A percentile compares a stretch with the other conserved stretches of the same genome.
Evolutionary conservation across 352 stramenopile genomes (phyloP).

Genomic region (Thraustochytrium striatum): DNA sequence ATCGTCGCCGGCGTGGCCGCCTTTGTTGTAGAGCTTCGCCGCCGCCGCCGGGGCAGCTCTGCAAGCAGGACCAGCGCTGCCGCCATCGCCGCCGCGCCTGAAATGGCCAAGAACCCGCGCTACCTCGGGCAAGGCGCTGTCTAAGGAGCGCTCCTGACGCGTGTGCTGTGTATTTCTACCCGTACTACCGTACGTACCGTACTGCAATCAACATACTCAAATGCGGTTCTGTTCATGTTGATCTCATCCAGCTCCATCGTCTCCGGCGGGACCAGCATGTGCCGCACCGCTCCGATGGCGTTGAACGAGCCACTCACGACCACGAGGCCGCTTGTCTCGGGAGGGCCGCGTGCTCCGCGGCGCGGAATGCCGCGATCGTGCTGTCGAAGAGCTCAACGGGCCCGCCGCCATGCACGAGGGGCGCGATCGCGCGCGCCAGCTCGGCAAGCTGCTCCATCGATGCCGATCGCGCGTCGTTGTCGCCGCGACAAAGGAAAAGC

Average conservation of each 20-base stretch:
- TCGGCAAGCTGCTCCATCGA: background rate
- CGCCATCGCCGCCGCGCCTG: background rate
- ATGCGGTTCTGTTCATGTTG: conserved; percentile 48
- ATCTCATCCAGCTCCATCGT: conserved; percentile 7
- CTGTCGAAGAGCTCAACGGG: background rate
- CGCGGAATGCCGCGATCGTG: background rate
- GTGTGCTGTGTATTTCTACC: no score
- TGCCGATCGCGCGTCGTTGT: conserved; percentile 5
- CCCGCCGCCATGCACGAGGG: background rate
- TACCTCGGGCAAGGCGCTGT: no score
- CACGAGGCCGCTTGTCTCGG: background rate
- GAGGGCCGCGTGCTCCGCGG: background rate
- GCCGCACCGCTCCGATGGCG: background rate
- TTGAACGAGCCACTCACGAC: conserved; percentile 42
- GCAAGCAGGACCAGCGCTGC: no score
- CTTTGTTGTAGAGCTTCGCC: background rate
- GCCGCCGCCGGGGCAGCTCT: background rate
- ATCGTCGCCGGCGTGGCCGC: background rate
- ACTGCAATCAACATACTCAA: no score
- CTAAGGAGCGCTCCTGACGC: background rate
- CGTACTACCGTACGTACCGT: no score
- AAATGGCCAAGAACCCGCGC: background rate
- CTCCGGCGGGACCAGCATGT: background rate
- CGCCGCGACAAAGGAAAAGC: background rate
- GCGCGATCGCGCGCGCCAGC: background rate